These are phyloP conservation scores for Mentha longifolia DNA, from an alignment of 257 asterid genomes.

Conservation along the genomic window DNA sequence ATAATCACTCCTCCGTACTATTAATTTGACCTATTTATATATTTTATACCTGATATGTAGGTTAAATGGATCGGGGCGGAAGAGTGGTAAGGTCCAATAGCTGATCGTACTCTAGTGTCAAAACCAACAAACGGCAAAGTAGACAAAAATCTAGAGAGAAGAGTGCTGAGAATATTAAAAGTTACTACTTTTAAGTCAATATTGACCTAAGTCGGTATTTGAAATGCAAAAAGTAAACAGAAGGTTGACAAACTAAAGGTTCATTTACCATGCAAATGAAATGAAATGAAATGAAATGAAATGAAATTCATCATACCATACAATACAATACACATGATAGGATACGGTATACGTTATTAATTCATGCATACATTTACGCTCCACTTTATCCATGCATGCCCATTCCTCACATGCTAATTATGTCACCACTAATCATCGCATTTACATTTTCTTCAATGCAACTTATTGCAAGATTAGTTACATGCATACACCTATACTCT, in stretches of 20 bases:
- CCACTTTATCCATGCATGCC: no score
- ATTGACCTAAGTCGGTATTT: conserved; percentile 13
- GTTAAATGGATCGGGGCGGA: no score
- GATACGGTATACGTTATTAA: not conserved
- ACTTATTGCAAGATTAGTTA: not conserved
- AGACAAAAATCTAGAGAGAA: not conserved
- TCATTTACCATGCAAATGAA: no score
- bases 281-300: not conserved
- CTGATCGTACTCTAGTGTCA: no score
- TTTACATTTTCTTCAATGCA: not conserved
- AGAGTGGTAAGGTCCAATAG: no score
- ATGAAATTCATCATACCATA: not conserved
- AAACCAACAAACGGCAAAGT: not conserved
- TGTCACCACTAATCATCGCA: not conserved
- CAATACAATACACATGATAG: not conserved
- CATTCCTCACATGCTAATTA: no score
- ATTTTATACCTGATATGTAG: no score
- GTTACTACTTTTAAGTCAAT: conserved; percentile 22
- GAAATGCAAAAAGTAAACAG: conserved; percentile 7
- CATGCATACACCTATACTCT: not conserved
- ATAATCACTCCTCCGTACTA: no score
- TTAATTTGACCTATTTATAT: no score
- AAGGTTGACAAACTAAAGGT: conserved; percentile 3
- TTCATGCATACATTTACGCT: not conserved
- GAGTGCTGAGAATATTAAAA: not conserved